A percentile compares a stretch with the other conserved stretches of the same genome.
phyloP scores from a whole-genome alignment of 139 green algal genomes.

The Coelastrella sp. region DNA sequence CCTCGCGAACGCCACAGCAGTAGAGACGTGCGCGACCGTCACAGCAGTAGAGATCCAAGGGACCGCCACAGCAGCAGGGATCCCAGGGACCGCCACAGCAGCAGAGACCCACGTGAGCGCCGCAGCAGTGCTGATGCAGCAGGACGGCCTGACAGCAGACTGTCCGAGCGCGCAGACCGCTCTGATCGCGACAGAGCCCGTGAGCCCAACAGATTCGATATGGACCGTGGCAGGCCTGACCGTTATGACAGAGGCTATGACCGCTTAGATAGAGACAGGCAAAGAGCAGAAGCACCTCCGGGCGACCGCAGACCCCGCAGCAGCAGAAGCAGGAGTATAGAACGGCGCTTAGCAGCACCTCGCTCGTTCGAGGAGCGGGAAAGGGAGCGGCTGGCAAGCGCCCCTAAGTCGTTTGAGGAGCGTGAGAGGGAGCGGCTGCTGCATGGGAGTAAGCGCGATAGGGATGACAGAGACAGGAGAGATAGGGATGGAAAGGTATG shows the following conservation, averaged over 20 bases:
- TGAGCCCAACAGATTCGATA: background rate
- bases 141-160: background rate
- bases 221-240: background rate
- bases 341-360: background rate
- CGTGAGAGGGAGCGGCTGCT: background rate
- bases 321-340: conserved; percentile 35
- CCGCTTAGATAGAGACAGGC: background rate
- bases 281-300: background rate
- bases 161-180: background rate
- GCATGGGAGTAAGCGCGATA: background rate
- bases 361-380: background rate
- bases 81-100: too few relatives aligned
- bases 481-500: background rate
- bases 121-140: background rate
- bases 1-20: too few relatives aligned
- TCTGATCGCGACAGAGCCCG: background rate
- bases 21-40: too few relatives aligned
- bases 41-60: too few relatives aligned
- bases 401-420: background rate
- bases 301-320: conserved; percentile 3
- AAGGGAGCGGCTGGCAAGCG: background rate
- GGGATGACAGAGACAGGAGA: conserved; percentile 12
- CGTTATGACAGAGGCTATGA: background rate
- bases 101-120: background rate
- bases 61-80: too few relatives aligned